A percentile compares a stretch with the other conserved stretches of the same genome.
phyloP scores from a whole-genome alignment of 2,329 filamentous ascomycete genomes.

The Chaetoscypha palmicola region DNA sequence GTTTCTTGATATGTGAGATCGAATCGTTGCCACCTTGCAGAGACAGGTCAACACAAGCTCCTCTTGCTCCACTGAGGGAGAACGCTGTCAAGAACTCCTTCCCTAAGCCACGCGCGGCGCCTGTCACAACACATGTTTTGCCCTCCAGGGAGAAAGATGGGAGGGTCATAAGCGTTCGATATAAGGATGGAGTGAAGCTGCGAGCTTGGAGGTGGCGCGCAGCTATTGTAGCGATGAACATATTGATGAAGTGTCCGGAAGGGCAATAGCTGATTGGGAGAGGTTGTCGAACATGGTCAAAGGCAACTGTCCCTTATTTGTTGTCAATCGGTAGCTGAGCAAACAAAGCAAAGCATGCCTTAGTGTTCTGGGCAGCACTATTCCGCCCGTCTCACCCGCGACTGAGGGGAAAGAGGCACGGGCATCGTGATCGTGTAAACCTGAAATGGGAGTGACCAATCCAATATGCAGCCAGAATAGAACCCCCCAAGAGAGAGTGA shows the following conservation, averaged over 20 bases:
- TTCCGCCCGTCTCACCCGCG: too few relatives aligned
- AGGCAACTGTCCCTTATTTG: neutral
- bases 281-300: neutral
- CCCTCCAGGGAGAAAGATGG: slow-evolving; percentile 38
- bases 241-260: too few relatives aligned
- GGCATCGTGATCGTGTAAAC: too few relatives aligned
- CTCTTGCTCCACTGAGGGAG: slow-evolving; percentile 22
- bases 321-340: neutral
- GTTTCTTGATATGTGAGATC: slow-evolving; percentile 28
- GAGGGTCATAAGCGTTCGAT: slow-evolving; percentile 21
- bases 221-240: too few relatives aligned
- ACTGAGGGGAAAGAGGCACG: neutral
- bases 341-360: neutral
- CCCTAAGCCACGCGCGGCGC: slow-evolving; percentile 44
- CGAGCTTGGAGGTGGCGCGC: too few relatives aligned
- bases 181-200: too few relatives aligned
- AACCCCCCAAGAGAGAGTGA: too few relatives aligned
- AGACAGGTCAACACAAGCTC: slow-evolving; percentile 23
- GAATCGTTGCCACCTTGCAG: slow-evolving; percentile 18
- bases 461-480: neutral
- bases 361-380: neutral
- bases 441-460: too few relatives aligned
- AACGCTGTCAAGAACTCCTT: slow-evolving; percentile 40
- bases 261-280: neutral
- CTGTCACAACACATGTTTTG: slow-evolving; percentile 42